Evolutionary conservation across 768 basidiomycete genomes (phyloP).

Genomic region (Rhizopogon vesiculosus): DNA sequence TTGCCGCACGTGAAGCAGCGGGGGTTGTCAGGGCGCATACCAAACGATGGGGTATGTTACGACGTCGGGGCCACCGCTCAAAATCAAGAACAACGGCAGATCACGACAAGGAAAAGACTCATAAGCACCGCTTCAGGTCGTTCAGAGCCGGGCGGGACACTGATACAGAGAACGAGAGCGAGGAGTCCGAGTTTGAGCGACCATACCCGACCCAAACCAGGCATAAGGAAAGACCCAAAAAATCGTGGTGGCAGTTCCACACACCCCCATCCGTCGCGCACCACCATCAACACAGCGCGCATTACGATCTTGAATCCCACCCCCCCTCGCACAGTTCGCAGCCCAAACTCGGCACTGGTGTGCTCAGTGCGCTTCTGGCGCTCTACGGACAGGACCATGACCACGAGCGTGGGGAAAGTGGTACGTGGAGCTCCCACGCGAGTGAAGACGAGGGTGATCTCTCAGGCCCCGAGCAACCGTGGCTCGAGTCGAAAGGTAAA

Average conservation of each 20-base stretch:
- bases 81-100: constrained; percentile 9
- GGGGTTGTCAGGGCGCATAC: constrained; percentile 43
- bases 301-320: constrained; percentile 5
- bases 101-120: neutral
- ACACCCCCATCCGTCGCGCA: neutral
- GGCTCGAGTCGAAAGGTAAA: constrained; percentile 9
- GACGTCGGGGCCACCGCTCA: constrained; percentile 5
- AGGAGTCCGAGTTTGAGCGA: no score
- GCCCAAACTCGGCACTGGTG: constrained; percentile 38
- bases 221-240: neutral
- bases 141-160: neutral
- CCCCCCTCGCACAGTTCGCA: constrained; percentile 8
- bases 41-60: constrained; percentile 19
- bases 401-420: constrained; percentile 15
- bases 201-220: neutral
- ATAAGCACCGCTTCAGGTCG: neutral
- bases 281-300: neutral
- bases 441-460: constrained; percentile 15
- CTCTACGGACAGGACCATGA: constrained; percentile 42
- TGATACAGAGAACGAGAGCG: constrained; percentile 7
- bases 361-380: constrained; percentile 62
- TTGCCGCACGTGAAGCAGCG: constrained; percentile 31
- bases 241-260: neutral
- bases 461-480: constrained; percentile 13
- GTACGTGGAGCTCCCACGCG: constrained; percentile 20